Base-by-base conservation (phyloP, 2,329 filamentous ascomycete species). In the Dactylella cylindrospora region DNA sequence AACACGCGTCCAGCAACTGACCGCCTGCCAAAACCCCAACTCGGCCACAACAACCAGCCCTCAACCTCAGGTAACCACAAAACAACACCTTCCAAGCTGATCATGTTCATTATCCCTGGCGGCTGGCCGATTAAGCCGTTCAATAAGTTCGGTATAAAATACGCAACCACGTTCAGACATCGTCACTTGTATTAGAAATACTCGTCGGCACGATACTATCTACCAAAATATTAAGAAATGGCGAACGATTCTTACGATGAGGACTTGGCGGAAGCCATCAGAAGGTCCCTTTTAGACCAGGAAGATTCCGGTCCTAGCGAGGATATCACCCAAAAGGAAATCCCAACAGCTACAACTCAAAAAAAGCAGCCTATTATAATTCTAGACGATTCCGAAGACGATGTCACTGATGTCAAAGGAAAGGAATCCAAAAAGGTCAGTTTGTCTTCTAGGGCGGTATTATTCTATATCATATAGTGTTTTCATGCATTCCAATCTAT, bases 251-350 rank as follows among this genome's bases (percentile, higher is more conserved):
- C 36, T 23, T 40, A 62, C 57, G 57, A 62, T 25, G 57, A 36
- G 3, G 57, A 62, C 28, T 35, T 62, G 15, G 49, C 57, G 26
- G 57, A 62, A 17, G 57, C 57, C 19, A 54, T 62, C 20, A 54
- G 43, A 20, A 41, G 39, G 20, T 62, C 57, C 2, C 38, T 62
- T 15, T 17, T 53, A 3, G 57, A 62, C 25, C 49, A 49, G 25
- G 35, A 13, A 31, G 15, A 15, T 13, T 22, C 53, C 2, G 28
- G 20, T n/a, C n/a, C 32, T 8, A 31, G n/a, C 35, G 7, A 22
- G 26, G 41, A 8, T 28, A 13, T n/a, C 23, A 31, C 31, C 6
- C 50, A 5, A 29, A 53, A 28, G 13, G 7, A 32, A 33, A 35
- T 36, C 36, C 36, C 28, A 61, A 54, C 57, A 62, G 35, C 33